Percentiles rank a stretch among this genome's conserved stretches.
phyloP scores from a whole-genome alignment of 768 basidiomycete genomes.

The Auricularia auricula-judae region DNA sequence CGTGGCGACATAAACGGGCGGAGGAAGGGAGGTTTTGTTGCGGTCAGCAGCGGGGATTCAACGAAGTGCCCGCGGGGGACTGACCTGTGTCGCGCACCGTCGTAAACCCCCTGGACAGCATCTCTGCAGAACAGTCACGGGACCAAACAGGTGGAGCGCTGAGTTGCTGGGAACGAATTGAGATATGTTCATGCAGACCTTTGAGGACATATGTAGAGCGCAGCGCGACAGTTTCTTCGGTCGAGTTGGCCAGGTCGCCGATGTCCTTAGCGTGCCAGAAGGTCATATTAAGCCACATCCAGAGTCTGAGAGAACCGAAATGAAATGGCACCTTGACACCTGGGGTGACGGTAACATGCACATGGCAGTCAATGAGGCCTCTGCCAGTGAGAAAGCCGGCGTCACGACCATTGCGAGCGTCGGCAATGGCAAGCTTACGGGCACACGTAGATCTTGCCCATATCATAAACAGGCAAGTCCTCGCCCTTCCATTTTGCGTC shows the following conservation, averaged over 20 bases:
- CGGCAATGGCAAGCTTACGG: slow-evolving; percentile 17
- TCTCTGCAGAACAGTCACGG: slow-evolving; percentile 14
- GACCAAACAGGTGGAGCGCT: too few relatives aligned
- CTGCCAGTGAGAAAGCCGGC: slow-evolving; percentile 5
- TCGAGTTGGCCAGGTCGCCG: slow-evolving; percentile 22
- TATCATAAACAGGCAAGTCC: slow-evolving; percentile 13
- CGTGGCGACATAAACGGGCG: too few relatives aligned
- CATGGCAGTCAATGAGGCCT: slow-evolving; percentile 35
- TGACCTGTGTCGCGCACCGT: slow-evolving; percentile 25
- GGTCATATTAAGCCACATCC: too few relatives aligned
- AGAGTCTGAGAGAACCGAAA: too few relatives aligned
- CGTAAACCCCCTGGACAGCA: slow-evolving; percentile 29
- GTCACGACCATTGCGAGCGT: too few relatives aligned
- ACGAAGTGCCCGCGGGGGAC: too few relatives aligned
- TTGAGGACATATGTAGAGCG: slow-evolving; percentile 28
- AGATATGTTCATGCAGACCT: slow-evolving; percentile 9
- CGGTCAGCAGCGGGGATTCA: too few relatives aligned
- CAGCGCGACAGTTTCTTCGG: slow-evolving; percentile 23
- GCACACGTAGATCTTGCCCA: slow-evolving; percentile 26
- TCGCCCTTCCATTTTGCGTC: slow-evolving; percentile 8
- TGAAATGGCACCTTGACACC: slow-evolving; percentile 15
- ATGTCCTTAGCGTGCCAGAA: slow-evolving; percentile 15
- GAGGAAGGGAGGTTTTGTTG: too few relatives aligned
- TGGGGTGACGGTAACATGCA: slow-evolving; percentile 31
- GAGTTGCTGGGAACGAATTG: too few relatives aligned